These are phyloP conservation scores for Canavalia gladiata DNA, from an alignment of 306 rosid genomes.

Conservation along the genomic window DNA sequence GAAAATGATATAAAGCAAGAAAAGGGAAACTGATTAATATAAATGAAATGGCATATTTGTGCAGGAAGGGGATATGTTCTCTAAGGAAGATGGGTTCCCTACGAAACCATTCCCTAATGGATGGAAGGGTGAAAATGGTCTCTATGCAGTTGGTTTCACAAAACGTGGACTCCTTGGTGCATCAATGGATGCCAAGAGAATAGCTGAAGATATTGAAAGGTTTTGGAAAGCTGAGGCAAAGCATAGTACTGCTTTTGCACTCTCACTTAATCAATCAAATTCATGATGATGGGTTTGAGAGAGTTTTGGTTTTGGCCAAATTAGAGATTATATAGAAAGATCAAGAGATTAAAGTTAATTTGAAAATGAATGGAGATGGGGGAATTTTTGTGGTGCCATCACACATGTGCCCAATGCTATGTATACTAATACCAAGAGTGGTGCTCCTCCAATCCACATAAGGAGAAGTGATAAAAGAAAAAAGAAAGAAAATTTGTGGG, in stretches of 20 bases:
- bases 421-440: constrained; percentile 30
- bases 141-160: constrained; percentile 95
- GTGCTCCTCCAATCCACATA: constrained; percentile 38
- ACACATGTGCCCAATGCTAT: not conserved
- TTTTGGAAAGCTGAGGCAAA: constrained; percentile 70
- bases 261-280: constrained; percentile 45
- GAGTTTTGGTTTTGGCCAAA: not conserved
- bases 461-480: constrained; percentile 23
- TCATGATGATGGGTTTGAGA: constrained; percentile 22
- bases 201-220: constrained; percentile 79
- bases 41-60: constrained; percentile 6
- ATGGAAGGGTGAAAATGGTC: constrained; percentile 93
- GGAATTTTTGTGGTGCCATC: constrained; percentile 36
- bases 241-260: constrained; percentile 53
- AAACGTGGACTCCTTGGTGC: constrained; percentile 91
- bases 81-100: constrained; percentile 83
- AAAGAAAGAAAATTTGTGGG: constrained; percentile 18
- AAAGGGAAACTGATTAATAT: not conserved
- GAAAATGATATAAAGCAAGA: constrained; percentile 41
- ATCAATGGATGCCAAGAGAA: constrained; percentile 81
- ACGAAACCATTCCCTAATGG: constrained; percentile 84
- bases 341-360: constrained; percentile 10
- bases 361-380: constrained; percentile 24
- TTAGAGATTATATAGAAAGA: constrained; percentile 29
- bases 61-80: constrained; percentile 91